Base-by-base conservation (phyloP, 306 rosid genomes). In the Malus sieversii region DNA sequence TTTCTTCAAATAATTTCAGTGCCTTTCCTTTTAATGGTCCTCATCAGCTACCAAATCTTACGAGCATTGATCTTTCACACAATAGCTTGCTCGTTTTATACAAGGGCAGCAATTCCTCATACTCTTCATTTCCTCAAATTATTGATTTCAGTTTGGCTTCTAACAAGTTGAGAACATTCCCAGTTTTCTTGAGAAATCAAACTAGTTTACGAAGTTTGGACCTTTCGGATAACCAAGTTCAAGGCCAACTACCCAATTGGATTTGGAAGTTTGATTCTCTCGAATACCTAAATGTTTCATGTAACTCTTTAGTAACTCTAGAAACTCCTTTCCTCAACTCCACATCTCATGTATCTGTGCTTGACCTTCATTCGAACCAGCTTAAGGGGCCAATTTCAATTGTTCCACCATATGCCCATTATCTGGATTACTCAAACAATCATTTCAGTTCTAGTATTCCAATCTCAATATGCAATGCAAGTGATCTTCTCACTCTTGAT, bases 41-140 rank as follows among this genome's bases (percentile, higher is more conserved):
- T 62, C 27, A 33, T 33, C 38, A 33, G 38, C 38, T 5, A 2
- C 38, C 8, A 6, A 33, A 33, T 1, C 35, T 33, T 33, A 33
- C 35, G 35, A 33, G 35, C 35, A 33, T 92, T 27, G 89, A 79
- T 27, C 91, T 92, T 55, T 84, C 89, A 4, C 66, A 74, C 44
- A 88, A 88, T 70, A 59, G 74, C 10, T 45, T 90, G 59, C 66
- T 46, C 0, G 10, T 90, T 27, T 40, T 72, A 42, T 52, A 40
- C 32, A 46, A 2, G 14, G 15, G 18, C 18, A 14, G 9, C 8
- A 3, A 13, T 32, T 71, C 73, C 61, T 20, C 61, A 51, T 51
- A 13, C 14, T 51, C 25, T n/a, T 55, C 61, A 8, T 20, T 20
- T 55, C 61, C 25, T 0, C 1, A 55, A 7, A 1, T 55, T 20